Conservation (phyloP, 306 rosid genomes). For the Quercus aquifolioides region DNA sequence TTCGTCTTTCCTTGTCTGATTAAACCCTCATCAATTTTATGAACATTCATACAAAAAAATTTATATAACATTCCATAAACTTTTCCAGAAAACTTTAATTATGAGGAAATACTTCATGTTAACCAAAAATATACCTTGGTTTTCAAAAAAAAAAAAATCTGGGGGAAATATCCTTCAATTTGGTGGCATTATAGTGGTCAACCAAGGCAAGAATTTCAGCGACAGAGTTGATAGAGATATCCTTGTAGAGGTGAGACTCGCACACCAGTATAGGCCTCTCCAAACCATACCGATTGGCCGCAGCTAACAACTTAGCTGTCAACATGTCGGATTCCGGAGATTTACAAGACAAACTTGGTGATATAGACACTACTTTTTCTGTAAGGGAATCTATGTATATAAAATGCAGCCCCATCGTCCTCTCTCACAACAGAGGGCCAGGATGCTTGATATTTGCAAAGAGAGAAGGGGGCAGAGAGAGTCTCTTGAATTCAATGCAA, state of each 20-base stretch:
- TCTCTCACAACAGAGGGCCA: too few species aligned
- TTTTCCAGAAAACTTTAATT: too few species aligned
- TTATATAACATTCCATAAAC: too few species aligned
- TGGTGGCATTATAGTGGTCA: slow-evolving; percentile 59
- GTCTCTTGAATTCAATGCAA: too few species aligned
- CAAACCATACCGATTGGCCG: slow-evolving; percentile 67
- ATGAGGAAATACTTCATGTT: too few species aligned
- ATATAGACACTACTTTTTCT: slow-evolving; percentile 53
- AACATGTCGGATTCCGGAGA: slow-evolving; percentile 48
- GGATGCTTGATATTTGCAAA: too few species aligned
- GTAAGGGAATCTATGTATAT: slow-evolving; percentile 68
- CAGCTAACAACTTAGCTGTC: slow-evolving; percentile 70
- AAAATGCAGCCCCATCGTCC: slow-evolving; percentile 46
- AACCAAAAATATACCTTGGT: too few species aligned
- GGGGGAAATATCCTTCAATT: slow-evolving; percentile 69
- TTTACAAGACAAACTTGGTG: slow-evolving; percentile 45
- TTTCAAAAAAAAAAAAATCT: neutral
- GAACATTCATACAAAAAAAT: too few species aligned
- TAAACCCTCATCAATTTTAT: too few species aligned
- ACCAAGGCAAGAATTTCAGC: slow-evolving; percentile 72
- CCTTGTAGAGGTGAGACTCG: slow-evolving; percentile 76
- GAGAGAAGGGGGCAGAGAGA: too few species aligned
- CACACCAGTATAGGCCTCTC: slow-evolving; percentile 74
- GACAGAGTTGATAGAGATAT: slow-evolving; percentile 66
- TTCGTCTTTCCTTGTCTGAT: too few species aligned